Percentiles rank a stretch among this genome's conserved stretches.
phyloP scores from a whole-genome alignment of 352 stramenopile genomes.

The Phytophthora brassicae region DNA sequence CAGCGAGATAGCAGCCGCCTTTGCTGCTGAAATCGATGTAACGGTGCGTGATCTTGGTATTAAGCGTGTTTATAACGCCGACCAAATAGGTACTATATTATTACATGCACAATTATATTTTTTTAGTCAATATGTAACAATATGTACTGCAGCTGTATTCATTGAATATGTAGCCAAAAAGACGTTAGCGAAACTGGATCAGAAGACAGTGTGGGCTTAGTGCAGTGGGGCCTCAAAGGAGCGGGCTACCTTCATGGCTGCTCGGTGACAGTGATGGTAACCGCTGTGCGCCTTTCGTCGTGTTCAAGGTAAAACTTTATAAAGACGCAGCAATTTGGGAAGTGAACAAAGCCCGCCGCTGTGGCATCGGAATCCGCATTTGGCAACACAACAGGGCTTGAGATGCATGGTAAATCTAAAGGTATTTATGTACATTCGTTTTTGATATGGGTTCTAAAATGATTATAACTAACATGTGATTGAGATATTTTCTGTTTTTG shows the following conservation, averaged over 20 bases:
- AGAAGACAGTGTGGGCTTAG: conserved; percentile 3
- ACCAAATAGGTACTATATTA: background rate
- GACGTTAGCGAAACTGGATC: background rate
- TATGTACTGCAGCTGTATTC: background rate
- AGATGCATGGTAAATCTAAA: no score
- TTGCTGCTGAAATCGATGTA: background rate
- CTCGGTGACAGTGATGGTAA: conserved; percentile 1
- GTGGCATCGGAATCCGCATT: background rate
- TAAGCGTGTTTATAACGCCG: background rate
- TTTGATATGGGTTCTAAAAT: no score
- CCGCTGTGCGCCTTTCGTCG: background rate
- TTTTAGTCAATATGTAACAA: background rate
- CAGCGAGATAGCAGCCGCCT: background rate
- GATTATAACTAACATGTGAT: no score
- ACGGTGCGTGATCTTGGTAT: background rate
- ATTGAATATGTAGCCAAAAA: background rate
- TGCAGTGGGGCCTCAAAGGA: background rate
- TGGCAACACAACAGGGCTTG: background rate
- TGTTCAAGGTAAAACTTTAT: conserved; percentile 4
- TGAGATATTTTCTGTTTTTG: no score
- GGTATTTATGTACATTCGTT: no score
- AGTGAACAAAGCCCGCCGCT: background rate
- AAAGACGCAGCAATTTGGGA: background rate
- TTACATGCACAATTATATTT: background rate
- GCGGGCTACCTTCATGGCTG: conserved; percentile 2